Conservation (phyloP, 108 stramenopile species). For the Craspedostauros australis region DNA sequence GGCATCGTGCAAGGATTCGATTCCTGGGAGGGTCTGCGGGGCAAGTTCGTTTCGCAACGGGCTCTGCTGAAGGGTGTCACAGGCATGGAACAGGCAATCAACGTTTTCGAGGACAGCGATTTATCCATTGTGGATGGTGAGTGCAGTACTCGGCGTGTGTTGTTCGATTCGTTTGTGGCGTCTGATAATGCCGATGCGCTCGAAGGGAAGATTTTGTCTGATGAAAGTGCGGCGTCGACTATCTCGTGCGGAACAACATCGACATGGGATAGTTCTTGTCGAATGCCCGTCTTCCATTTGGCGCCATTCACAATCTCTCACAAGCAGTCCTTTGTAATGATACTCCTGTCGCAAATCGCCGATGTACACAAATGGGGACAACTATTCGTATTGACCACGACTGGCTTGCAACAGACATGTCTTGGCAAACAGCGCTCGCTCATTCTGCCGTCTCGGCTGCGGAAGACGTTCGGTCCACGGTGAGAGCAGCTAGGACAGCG, state of each 20-base stretch:
- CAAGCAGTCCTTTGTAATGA: too few relatives aligned
- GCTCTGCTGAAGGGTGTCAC: conserved; percentile 65
- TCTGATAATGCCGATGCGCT: too few relatives aligned
- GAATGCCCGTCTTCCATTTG: too few relatives aligned
- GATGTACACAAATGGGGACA: too few relatives aligned
- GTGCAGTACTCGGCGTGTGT: conserved; percentile 9
- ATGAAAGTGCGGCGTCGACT: too few relatives aligned
- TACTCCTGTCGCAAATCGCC: too few relatives aligned
- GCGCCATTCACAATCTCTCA: too few relatives aligned
- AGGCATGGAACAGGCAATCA: conserved; percentile 45
- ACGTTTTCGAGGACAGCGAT: conserved; percentile 45
- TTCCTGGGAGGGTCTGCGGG: conserved; percentile 72
- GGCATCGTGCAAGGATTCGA: conserved; percentile 65
- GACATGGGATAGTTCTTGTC: too few relatives aligned
- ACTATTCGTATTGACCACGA: too few relatives aligned
- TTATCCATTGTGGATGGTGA: conserved; percentile 60
- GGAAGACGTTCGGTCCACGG: conserved; percentile 66
- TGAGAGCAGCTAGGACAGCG: conserved; percentile 63
- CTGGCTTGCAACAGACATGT: conserved; percentile 55
- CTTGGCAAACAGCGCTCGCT: conserved; percentile 80
- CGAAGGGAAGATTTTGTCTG: too few relatives aligned
- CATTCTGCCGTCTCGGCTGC: conserved; percentile 68
- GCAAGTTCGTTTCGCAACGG: conserved; percentile 65
- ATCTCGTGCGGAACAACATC: too few relatives aligned
- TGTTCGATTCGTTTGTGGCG: too few relatives aligned